Evolutionary conservation across 1,284 basidiomycete genomes (phyloP).

Genomic region (Papiliotrema terrestris): DNA sequence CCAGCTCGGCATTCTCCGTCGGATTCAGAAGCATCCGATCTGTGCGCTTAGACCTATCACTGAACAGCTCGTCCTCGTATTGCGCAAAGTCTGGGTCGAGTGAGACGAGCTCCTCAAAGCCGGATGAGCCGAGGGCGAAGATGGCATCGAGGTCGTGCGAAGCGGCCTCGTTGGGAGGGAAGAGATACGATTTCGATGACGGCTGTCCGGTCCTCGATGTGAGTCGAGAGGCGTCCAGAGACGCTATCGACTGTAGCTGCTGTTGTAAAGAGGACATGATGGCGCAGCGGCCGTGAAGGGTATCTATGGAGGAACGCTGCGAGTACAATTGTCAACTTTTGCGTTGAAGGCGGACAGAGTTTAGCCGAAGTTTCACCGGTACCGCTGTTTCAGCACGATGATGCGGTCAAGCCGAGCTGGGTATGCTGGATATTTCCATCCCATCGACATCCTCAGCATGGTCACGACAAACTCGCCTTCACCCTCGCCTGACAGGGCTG

Average conservation of each 20-base stretch:
- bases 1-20: slow-evolving; percentile 62
- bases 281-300: neutral
- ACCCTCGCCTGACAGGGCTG: neutral
- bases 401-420: neutral
- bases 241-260: slow-evolving; percentile 76
- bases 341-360: neutral
- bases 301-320: neutral
- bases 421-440: neutral
- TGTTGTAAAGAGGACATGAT: slow-evolving; percentile 73
- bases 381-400: no score
- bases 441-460: neutral
- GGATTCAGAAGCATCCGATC: slow-evolving; percentile 77
- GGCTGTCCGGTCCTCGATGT: slow-evolving; percentile 55
- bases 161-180: slow-evolving; percentile 73
- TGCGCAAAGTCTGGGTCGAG: slow-evolving; percentile 56
- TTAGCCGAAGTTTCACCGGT: neutral
- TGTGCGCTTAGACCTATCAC: slow-evolving; percentile 66
- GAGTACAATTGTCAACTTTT: neutral
- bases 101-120: slow-evolving; percentile 64
- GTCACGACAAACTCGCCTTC: slow-evolving; percentile 4
- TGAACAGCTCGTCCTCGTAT: slow-evolving; percentile 72
- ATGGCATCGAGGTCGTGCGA: slow-evolving; percentile 83
- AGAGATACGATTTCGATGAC: slow-evolving; percentile 74
- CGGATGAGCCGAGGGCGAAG: slow-evolving; percentile 75
- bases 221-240: slow-evolving; percentile 72